Conservation (phyloP, 768 basidiomycete genomes). For the Mycena filopes region DNA sequence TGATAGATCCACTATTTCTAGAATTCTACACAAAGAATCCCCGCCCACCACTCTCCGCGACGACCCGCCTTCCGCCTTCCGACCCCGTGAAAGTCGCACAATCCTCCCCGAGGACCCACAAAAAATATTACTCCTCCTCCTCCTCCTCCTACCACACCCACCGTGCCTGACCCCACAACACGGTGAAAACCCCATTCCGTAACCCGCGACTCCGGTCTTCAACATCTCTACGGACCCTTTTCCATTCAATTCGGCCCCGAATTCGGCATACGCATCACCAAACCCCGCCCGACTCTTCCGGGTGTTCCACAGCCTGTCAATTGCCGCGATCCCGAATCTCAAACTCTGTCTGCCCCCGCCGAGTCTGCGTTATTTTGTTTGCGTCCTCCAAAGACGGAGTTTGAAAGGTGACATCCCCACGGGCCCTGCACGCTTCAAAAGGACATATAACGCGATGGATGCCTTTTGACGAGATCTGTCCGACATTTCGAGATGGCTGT, state of each 20-base stretch:
- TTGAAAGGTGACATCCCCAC: slow-evolving; percentile 26
- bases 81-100: slow-evolving; percentile 18
- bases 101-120: no score
- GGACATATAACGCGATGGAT: slow-evolving; percentile 20
- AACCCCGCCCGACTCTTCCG: not conserved
- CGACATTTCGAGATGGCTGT: slow-evolving; percentile 13
- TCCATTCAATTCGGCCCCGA: not conserved
- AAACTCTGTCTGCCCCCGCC: not conserved
- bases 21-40: slow-evolving; percentile 3
- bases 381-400: slow-evolving; percentile 13
- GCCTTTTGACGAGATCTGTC: slow-evolving; percentile 22
- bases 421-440: slow-evolving; percentile 16
- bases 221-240: not conserved
- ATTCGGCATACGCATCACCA: slow-evolving; percentile 2
- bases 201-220: not conserved
- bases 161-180: not conserved
- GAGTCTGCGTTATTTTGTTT: not conserved
- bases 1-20: not conserved
- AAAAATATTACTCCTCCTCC: no score
- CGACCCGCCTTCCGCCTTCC: slow-evolving; percentile 24
- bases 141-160: no score
- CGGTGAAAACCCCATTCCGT: slow-evolving; percentile 4
- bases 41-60: not conserved
- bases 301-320: not conserved
- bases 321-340: not conserved